Base-by-base conservation (phyloP, 768 basidiomycete genomes). In the Pulveroboletus sp. region DNA sequence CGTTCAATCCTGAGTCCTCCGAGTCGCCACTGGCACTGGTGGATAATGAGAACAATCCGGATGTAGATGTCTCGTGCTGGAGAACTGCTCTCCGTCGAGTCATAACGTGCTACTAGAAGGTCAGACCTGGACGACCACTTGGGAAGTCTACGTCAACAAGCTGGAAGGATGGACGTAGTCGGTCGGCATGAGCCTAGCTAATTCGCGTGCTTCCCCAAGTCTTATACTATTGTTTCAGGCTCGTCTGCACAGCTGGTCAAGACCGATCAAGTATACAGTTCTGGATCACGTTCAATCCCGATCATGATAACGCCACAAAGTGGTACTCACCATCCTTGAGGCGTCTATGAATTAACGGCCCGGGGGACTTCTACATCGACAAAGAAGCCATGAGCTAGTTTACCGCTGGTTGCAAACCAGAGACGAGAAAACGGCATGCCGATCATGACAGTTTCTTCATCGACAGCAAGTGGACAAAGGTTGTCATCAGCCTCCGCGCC, bases 401-500 rank as follows among this genome's bases (percentile, higher is more conserved):
- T 43, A 30, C 54, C 1, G 40, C 55, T 1, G 70, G 70, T 29
- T 30, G 54, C 16, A 22, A 37, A 3, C 49, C 49, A 14, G 45
- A 50, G n/a, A 8, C 58, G 55, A 30, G 31, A 56, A 5, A 42
- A 50, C 32, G 50, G 68, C 19, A 43, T 61, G 5, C 52, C 62
- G 4, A 56, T 44, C 4, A 41, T 67, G n/a, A 37, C 47, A 14
- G 23, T 6, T 57, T 74, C 12, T 60, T 76, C 39, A 47, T 70
- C 53, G 56, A 63, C 1, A 68, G 50, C 11, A 40, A 70, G 50
- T 78, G 76, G 78, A 62, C 77, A 22, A 78, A 79, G 57, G 64
- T 74, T 29, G 66, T 77, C 14, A 59, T 79, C 20, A 79, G 79
- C 7, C 76, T n/a, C n/a, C 72, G 46, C 54, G 52, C 30, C 50